Evolutionary conservation across 805 yeast species (phyloP).

Genomic region (Candida ovalis): DNA sequence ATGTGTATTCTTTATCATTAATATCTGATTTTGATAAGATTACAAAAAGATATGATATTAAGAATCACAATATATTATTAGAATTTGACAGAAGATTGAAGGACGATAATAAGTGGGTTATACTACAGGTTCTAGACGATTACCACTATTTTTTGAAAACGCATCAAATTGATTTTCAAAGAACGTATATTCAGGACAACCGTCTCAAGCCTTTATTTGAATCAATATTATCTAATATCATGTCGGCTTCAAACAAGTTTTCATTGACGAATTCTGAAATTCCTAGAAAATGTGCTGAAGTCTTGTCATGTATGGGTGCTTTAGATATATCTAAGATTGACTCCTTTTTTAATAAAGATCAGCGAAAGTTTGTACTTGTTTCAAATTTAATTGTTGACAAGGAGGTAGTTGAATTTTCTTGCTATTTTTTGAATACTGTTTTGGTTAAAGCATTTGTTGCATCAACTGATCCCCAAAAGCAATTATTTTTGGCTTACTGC

Average conservation of each 20-base stretch:
- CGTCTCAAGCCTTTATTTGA: slow-evolving; percentile 35
- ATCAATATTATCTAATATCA: slow-evolving; percentile 45
- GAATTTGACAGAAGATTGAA: slow-evolving; percentile 54
- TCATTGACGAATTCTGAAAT: slow-evolving; percentile 44
- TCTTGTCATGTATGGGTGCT: slow-evolving; percentile 75
- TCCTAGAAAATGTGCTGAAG: slow-evolving; percentile 58
- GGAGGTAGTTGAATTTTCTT: slow-evolving; percentile 65
- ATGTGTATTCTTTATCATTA: slow-evolving; percentile 51
- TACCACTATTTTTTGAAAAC: slow-evolving; percentile 48
- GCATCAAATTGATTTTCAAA: slow-evolving; percentile 48
- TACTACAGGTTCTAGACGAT: slow-evolving; percentile 67
- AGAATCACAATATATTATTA: slow-evolving; percentile 34
- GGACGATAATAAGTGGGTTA: slow-evolving; percentile 67
- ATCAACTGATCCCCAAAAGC: slow-evolving; percentile 81
- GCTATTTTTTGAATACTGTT: slow-evolving; percentile 59
- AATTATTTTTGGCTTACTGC: slow-evolving; percentile 77
- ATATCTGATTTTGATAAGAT: slow-evolving; percentile 33
- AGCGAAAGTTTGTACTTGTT: slow-evolving; percentile 45
- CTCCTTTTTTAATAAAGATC: slow-evolving; percentile 28
- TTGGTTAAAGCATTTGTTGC: slow-evolving; percentile 88
- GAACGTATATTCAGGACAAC: slow-evolving; percentile 36
- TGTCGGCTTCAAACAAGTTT: slow-evolving; percentile 56
- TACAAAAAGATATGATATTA: slow-evolving; percentile 18
- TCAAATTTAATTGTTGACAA: slow-evolving; percentile 57
- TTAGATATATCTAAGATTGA: slow-evolving; percentile 60